Conservation (phyloP, 805 yeast genomes). For the Lipomyces spencermartinsiae region DNA sequence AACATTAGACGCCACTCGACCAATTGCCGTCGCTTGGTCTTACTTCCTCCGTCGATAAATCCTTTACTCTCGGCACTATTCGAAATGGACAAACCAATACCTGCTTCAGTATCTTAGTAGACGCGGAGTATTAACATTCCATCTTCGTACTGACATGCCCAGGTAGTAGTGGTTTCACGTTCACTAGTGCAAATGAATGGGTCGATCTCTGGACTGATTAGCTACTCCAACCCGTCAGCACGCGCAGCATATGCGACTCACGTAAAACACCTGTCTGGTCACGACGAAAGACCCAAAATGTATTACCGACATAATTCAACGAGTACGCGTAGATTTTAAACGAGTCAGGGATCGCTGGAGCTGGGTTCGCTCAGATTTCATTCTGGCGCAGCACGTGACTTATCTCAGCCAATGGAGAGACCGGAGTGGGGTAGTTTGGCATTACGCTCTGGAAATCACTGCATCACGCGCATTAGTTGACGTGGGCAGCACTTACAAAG, state of each 20-base stretch:
- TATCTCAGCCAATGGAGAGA: neutral
- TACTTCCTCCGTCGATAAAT: conserved; percentile 71
- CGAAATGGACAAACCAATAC: conserved; percentile 83
- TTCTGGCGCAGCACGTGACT: neutral
- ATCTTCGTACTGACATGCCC: conserved; percentile 65
- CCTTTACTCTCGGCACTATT: conserved; percentile 67
- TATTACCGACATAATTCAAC: conserved; percentile 24
- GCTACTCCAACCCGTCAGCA: conserved; percentile 1
- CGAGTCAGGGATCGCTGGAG: neutral
- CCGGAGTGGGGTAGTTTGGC: neutral
- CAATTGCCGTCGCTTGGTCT: neutral
- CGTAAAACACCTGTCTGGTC: conserved; percentile 41
- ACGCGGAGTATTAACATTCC: neutral
- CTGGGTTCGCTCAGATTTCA: neutral
- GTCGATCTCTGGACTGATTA: conserved; percentile 54
- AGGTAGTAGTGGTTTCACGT: conserved; percentile 87
- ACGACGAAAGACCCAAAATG: conserved; percentile 41
- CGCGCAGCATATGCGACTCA: neutral
- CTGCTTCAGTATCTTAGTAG: conserved; percentile 19
- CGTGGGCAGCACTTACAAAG: neutral
- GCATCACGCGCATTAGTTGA: neutral
- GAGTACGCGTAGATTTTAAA: neutral
- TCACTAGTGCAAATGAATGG: conserved; percentile 83
- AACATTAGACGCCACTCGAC: neutral
- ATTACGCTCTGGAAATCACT: neutral